Evolutionary conservation across 2,329 filamentous ascomycete genomes (phyloP), one percentile per base, ranked within the genome.

Genomic region (Lasiodiplodia sp.): DNA sequence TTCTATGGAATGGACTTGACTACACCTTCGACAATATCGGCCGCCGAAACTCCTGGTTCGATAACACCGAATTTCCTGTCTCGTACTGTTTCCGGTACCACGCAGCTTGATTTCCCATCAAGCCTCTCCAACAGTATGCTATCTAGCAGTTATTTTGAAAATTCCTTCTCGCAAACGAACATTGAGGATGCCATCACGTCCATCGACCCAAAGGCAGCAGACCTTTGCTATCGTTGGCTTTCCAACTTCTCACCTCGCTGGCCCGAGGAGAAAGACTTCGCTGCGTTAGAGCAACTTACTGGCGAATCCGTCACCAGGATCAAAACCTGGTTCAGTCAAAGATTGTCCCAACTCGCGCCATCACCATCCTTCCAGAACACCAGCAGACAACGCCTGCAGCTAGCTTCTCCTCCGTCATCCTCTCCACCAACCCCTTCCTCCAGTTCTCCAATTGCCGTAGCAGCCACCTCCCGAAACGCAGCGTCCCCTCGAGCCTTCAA

Each of bases 221-320:
- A 62, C 16, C 37, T 62, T 23, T 62, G 58, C 40, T 23, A 62
- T 8, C 44, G 38, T 23, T 62, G 58, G 58, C 58, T 62, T 23
- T 25, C 25, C 14, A 23, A 49, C 25, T 62, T 62, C 23, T 49
- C 58, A 8, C 38, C 38, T 25, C 34, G 58, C 23, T 62, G 58
- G 58, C 58, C 58, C 5, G 58, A 62, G 16, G 58, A 62, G n/a
- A 47, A 31, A 62, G 58, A 62, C 21, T 62, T 62, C 18, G 58
- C 23, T 4, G 58, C 58, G 3, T 62, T 62, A 12, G 23, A 62
- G 44, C 58, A 23, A 18, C 44, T 62, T 23, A 62, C 58, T 4
- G 58, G 58, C 2, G 58, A 47, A 25, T 49, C 58, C 23, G 23
- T 49, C 6, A 49, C 23, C 12, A 14, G 44, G n/a, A 62, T 62